phyloP scores from a whole-genome alignment of 2,329 filamentous ascomycete species.

The Triangularia setosa region DNA sequence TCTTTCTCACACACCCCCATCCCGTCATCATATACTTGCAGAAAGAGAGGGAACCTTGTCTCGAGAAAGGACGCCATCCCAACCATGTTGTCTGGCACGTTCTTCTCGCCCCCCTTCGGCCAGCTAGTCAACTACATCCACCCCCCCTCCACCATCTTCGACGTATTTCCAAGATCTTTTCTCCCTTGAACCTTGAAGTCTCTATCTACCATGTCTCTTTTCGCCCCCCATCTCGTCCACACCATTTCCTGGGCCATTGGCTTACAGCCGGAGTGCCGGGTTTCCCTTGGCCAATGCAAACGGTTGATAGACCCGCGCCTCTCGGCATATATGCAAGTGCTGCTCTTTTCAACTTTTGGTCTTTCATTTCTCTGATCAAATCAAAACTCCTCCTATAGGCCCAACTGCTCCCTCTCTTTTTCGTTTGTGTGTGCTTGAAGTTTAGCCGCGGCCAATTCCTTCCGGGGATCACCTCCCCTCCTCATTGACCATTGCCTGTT shows the following conservation, averaged over 20 bases:
- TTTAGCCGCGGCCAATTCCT: constrained; percentile 24
- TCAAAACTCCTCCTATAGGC: constrained; percentile 27
- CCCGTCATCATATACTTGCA: constrained; percentile 17
- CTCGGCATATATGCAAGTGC: constrained; percentile 41
- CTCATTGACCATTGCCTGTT: constrained; percentile 30
- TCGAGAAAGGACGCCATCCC: constrained; percentile 15
- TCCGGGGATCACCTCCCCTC: constrained; percentile 32
- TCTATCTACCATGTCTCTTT: constrained; percentile 7
- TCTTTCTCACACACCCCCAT: constrained; percentile 3
- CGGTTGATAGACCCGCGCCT: constrained; percentile 31
- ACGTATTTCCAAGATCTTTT: constrained; percentile 24
- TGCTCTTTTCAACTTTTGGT: constrained; percentile 21
- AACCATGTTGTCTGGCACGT: constrained; percentile 7
- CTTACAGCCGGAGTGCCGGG: constrained; percentile 14
- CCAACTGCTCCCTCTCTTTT: constrained; percentile 25
- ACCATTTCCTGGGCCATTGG: constrained; percentile 13
- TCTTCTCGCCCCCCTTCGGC: constrained; percentile 16
- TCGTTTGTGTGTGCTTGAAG: constrained; percentile 10
- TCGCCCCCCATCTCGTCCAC: constrained; percentile 22
- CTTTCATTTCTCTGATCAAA: constrained; percentile 33
- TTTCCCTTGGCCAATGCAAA: constrained; percentile 32
- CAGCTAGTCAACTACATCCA: constrained; percentile 21
- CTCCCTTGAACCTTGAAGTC: constrained; percentile 11
- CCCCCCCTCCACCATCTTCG: constrained; percentile 20
- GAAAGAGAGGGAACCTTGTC: constrained; percentile 12